phyloP scores from a whole-genome alignment of 1,284 basidiomycete genomes.

The Microbotryum saponariae region DNA sequence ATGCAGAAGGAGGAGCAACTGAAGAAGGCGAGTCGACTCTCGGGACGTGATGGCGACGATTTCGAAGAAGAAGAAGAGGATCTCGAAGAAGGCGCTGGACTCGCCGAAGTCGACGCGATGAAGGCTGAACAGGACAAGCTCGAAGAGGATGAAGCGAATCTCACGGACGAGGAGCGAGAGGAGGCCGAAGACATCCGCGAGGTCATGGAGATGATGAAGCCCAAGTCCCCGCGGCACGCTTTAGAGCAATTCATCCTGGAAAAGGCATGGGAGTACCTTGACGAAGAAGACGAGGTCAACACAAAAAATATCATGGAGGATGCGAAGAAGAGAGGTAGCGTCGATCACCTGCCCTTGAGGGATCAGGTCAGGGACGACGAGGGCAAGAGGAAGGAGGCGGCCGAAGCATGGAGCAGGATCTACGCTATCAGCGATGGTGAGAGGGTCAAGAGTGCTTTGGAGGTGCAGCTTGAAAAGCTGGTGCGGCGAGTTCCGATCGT shows the following conservation, averaged over 20 bases:
- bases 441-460: conserved; percentile 20
- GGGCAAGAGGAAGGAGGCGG: conserved; percentile 1
- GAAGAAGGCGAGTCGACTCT: background rate
- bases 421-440: conserved; percentile 10
- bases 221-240: background rate
- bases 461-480: conserved; percentile 45
- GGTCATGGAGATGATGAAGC: too few relatives aligned
- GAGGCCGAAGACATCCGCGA: too few relatives aligned
- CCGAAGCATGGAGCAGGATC: conserved; percentile 18
- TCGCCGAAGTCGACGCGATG: background rate
- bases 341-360: conserved; percentile 12
- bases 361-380: conserved; percentile 19
- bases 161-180: too few relatives aligned
- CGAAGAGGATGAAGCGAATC: too few relatives aligned
- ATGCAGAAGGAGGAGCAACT: background rate
- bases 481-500: conserved; percentile 56
- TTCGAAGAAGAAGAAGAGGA: background rate
- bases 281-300: conserved; percentile 20
- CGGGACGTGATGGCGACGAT: background rate
- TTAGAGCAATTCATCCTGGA: conserved; percentile 13
- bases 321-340: conserved; percentile 5
- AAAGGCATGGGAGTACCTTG: conserved; percentile 18
- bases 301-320: conserved; percentile 11
- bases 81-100: background rate
- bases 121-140: too few relatives aligned